These are phyloP conservation scores for Xylariaceae sp. DNA, from an alignment of 2,329 filamentous ascomycete species.

Conservation along the genomic window DNA sequence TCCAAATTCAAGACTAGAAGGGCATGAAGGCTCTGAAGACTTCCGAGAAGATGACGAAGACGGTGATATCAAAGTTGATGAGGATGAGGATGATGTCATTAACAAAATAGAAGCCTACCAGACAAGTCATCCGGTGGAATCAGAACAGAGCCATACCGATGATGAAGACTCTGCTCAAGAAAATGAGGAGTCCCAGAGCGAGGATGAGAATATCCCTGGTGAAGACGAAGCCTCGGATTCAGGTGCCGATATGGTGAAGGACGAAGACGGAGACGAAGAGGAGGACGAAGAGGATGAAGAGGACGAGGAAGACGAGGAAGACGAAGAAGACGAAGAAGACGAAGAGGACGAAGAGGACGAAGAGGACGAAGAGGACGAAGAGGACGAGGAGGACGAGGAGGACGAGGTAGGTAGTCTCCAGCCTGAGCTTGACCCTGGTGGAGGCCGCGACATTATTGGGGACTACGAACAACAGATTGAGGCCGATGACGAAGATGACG, in stretches of 20 bases:
- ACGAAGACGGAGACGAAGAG: constrained; percentile 26
- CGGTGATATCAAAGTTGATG: constrained; percentile 24
- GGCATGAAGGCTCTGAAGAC: constrained; percentile 18
- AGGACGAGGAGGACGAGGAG: constrained; percentile 19
- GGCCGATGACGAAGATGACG: constrained; percentile 37
- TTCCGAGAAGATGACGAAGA: constrained; percentile 22
- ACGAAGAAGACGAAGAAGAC: too few species aligned
- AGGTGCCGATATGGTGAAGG: constrained; percentile 39
- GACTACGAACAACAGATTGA: constrained; percentile 32
- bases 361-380: too few species aligned
- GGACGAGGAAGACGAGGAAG: too few species aligned
- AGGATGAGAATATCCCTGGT: constrained; percentile 34
- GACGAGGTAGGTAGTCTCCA: constrained; percentile 13
- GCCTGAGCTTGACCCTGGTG: constrained; percentile 11
- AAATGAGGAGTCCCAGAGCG: constrained; percentile 19
- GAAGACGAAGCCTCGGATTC: constrained; percentile 35
- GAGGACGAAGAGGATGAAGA: too few species aligned
- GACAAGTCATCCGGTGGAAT: constrained; percentile 13
- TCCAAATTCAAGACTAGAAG: background rate
- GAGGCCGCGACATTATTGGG: constrained; percentile 29
- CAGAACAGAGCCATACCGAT: constrained; percentile 26
- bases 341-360: too few species aligned
- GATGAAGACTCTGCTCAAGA: constrained; percentile 25
- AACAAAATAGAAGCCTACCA: constrained; percentile 24
- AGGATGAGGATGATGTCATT: constrained; percentile 21